Evolutionary conservation across 768 basidiomycete species (phyloP), one percentile per base, ranked within the genome.

Genomic region (Leccinum fibrillosum): DNA sequence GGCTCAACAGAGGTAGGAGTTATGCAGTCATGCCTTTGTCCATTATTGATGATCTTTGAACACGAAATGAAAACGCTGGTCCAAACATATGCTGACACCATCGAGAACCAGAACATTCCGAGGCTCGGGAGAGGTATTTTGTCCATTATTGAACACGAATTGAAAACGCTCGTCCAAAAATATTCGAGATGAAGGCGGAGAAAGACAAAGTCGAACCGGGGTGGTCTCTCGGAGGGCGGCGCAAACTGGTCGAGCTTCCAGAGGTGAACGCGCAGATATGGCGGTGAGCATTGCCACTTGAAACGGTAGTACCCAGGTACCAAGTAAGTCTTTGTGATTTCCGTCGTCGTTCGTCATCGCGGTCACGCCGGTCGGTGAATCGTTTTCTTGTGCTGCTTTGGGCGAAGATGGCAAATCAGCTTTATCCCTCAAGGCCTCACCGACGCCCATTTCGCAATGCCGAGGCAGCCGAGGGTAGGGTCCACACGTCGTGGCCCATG

Each of bases 121-220:
- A 28, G 17, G 26, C 66, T 62, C 10, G 69, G 56, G 8, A 75
- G 72, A 2, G 80, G 83, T 0, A 88, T 2, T 21, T 21, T 21
- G 21, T 21, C 21, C 21, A 21, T 23, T 23, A 23, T 2, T 23
- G 23, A 85, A 86, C 5, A 69, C 76, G 67, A 86, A 84, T 54
- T 30, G 28, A 30, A 30, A 30, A 30, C 28, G 10, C 28, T 30
- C 4, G 4, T 32, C 32, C 32, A 32, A 32, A 32, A 12, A 9
- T 10, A 30, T 10, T 30, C 76, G 67, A 86, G 84, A 54, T 79
- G 63, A 25, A 75, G 67, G 45, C 77, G 76, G 52, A 87, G 73
- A 82, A 83, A 87, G 1, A 74, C 76, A 17, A 88, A 54, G 63
- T 85, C 86, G 0, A 77, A 75, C 61, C 74, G 80, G 9, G 77